Base-by-base conservation (phyloP, 108 stramenopile species). In the Chaetoceros muelleri region DNA sequence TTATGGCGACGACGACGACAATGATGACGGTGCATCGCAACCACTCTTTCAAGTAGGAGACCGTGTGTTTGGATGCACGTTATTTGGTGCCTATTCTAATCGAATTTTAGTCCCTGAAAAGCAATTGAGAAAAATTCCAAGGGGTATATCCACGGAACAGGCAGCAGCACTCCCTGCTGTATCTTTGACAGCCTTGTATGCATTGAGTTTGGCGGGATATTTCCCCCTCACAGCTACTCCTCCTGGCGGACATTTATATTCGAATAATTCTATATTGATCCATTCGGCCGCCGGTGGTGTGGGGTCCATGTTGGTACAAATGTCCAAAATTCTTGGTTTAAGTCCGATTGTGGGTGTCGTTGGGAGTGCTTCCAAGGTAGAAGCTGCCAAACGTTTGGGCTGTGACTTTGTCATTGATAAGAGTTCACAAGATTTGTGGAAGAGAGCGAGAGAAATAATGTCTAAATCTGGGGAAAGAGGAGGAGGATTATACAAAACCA, bases 271-370 rank as follows among this genome's bases (percentile, higher is more conserved):
- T 1, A 82, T 94, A 19, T 65, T 94, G 55, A 84, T 93, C 55
- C 92, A 94, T 66, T 86, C 84, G 0, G 92, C 92, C 8, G 83
- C 87, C 10, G 92, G 92, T 30, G 92, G 92, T 24, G 87, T 94
- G 2, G 92, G 92, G 18, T 66, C 73, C 30, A 85, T 94, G 76
- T 46, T 87, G 52, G 77, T 87, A 17, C 92, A 94, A 75, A 87
- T 94, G 83, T 56, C 82, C 23, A 89, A 87, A 58, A 46, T 85
- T 20, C 46, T 87, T 51, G 85, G 87, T 16, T 40, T 81, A 30
- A 62, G 61, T 10, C 83, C 77, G 1, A 64, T 94, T 44, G 85
- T 94, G 0, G 87, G 87, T 18, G 87, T 94, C 1, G 92, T 94
- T 10, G 92, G 92, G 48, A 60, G 71, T 10, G 48, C 87, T 10